Base-by-base conservation (phyloP, 2,329 filamentous ascomycete genomes). In the Colletotrichum sojae region DNA sequence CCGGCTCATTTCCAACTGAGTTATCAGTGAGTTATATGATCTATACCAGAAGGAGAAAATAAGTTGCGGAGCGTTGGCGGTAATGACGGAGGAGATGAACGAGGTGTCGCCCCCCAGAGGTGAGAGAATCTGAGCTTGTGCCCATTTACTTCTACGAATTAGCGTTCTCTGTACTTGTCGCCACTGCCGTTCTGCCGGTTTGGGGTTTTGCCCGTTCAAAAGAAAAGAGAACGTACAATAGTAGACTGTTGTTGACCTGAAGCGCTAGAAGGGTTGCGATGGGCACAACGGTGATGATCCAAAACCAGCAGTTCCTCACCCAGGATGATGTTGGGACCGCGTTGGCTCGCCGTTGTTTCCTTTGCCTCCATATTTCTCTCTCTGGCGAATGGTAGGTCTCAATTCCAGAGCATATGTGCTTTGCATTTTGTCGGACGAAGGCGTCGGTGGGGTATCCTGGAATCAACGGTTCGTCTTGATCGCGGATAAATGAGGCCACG, bases 1-100 rank as follows among this genome's bases (percentile, higher is more conserved):
- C 2, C 6, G 5, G 5, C 25, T n/a, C 0, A 57, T 36, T 25
- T 56, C 25, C 8, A 57, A 39, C 1, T 43, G 61, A 1, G 52
- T 57, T 1, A 63, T 36, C 0, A 57, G 5, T 1, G 52, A 18
- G 0, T 63, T 63, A 0, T 57, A 63, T 0, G 25, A 25, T 6
- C 49, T 40, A 31, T 57, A 63, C 49, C 52, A 63, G 1, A 63
- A 12, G 12, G 61, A 63, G 1, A 63, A 18, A 15, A 46, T 16
- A 0, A 63, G 2, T 13, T 57, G 40, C 9, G 52, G 61, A 0
- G 12, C 1, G 18, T 63, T 63, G 15, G 61, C 40, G 3, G 56
- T 18, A 10, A 63, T 16, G 1, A 56, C 36, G 5, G 22, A 55
- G 6, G 22, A 22, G 5, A 52, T n/a, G 3, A 46, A 53, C 43